phyloP scores from a whole-genome alignment of 495 filamentous ascomycete species.

The Apodospora peruviana region DNA sequence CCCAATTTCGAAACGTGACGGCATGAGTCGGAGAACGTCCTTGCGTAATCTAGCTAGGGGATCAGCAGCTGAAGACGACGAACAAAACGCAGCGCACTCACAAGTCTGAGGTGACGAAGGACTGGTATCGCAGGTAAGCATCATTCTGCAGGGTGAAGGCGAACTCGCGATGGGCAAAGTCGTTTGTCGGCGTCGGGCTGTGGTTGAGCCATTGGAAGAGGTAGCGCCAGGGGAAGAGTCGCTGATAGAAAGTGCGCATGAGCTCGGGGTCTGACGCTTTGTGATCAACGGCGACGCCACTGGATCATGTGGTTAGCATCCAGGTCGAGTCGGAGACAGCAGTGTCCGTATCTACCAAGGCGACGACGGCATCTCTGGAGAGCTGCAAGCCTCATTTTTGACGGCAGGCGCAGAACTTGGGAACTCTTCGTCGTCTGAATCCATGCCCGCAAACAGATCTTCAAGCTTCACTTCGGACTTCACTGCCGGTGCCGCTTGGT shows the following conservation, averaged over 20 bases:
- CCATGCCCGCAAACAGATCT: slow-evolving; percentile 71
- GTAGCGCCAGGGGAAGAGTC: slow-evolving; percentile 90
- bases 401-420: slow-evolving; percentile 39
- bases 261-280: slow-evolving; percentile 66
- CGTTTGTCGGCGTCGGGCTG: slow-evolving; percentile 72
- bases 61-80: neutral
- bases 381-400: slow-evolving; percentile 21
- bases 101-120: slow-evolving; percentile 81
- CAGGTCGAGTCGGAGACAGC: neutral
- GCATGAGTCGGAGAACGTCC: slow-evolving; percentile 78
- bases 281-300: slow-evolving; percentile 9
- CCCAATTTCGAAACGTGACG: slow-evolving; percentile 94
- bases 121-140: slow-evolving; percentile 86
- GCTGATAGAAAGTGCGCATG: slow-evolving; percentile 89
- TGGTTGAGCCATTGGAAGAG: slow-evolving; percentile 99
- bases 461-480: slow-evolving; percentile 61
- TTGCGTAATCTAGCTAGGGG: slow-evolving; percentile 65
- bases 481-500: slow-evolving; percentile 2
- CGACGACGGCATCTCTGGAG: slow-evolving; percentile 24
- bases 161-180: slow-evolving; percentile 92
- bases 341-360: slow-evolving; percentile 20
- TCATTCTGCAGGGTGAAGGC: slow-evolving; percentile 87
- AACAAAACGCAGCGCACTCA: slow-evolving; percentile 46
- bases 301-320: slow-evolving; percentile 13
- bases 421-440: slow-evolving; percentile 79